Percentiles rank a stretch among this genome's conserved stretches.
phyloP scores from a whole-genome alignment of 495 filamentous ascomycete genomes.

The Aspergillus panamensis region DNA sequence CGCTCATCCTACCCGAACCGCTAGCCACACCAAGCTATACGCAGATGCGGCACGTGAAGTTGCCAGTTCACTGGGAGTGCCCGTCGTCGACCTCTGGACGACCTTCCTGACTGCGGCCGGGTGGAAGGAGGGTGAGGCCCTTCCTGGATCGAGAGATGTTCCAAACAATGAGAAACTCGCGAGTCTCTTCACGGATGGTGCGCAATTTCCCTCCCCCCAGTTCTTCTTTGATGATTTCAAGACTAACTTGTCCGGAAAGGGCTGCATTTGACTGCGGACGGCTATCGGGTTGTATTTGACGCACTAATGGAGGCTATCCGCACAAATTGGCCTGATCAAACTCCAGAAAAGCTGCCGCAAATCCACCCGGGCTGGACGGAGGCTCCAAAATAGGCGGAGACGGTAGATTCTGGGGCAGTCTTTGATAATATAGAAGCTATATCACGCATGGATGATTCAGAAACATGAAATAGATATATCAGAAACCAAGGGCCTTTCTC shows the following conservation, averaged over 20 bases:
- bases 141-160: constrained; percentile 51
- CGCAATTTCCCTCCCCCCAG: constrained; percentile 16
- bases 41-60: constrained; percentile 66
- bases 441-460: neutral
- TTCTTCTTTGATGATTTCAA: neutral
- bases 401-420: neutral
- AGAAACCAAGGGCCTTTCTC: no score
- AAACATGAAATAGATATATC: neutral
- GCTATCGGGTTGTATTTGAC: constrained; percentile 57
- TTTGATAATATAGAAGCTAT: neutral
- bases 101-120: constrained; percentile 63
- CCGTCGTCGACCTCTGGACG: constrained; percentile 71
- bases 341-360: constrained; percentile 48
- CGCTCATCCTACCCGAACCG: constrained; percentile 53
- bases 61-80: constrained; percentile 57
- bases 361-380: constrained; percentile 54
- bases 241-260: constrained; percentile 36
- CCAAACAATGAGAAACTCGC: constrained; percentile 47
- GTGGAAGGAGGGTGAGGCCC: constrained; percentile 55
- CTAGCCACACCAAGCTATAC: constrained; percentile 63
- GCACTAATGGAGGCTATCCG: constrained; percentile 52
- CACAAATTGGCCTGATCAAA: constrained; percentile 55
- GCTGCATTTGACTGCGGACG: constrained; percentile 60
- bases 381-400: constrained; percentile 37
- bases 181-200: constrained; percentile 59